A percentile compares a stretch with the other conserved stretches of the same genome.
These are phyloP conservation scores for Pseudogymnoascus sp. DNA, from an alignment of 2,329 filamentous ascomycete genomes.

Conservation along the genomic window DNA sequence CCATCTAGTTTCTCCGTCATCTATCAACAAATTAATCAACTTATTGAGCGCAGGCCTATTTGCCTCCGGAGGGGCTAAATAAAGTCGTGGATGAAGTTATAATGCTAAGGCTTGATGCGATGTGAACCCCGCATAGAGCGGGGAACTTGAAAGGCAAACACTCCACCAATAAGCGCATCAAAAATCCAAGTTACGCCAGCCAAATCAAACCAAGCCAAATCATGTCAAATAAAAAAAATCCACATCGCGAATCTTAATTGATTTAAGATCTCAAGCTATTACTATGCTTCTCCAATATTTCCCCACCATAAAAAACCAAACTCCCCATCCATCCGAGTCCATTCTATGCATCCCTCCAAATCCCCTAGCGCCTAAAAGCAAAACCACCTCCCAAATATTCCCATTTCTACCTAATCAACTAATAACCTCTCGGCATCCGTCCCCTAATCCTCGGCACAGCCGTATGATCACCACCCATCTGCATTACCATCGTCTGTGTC, in stretches of 20 bases:
- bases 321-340: not conserved
- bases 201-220: not conserved
- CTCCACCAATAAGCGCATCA: not conserved
- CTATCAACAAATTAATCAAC: too few species aligned
- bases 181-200: not conserved
- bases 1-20: too few species aligned
- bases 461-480: not conserved
- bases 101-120: too few species aligned
- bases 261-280: not conserved
- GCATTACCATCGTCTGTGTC: not conserved
- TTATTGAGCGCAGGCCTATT: too few species aligned
- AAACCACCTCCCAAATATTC: not conserved
- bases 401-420: not conserved
- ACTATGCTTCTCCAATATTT: not conserved
- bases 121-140: too few species aligned
- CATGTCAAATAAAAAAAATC: not conserved
- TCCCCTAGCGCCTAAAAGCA: not conserved
- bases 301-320: not conserved
- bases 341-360: not conserved
- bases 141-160: not conserved
- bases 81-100: too few species aligned
- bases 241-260: not conserved
- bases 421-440: not conserved
- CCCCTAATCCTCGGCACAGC: constrained; percentile 1
- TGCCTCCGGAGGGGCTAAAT: too few species aligned